Conservation (phyloP, 2,329 filamentous ascomycete species). For the Ceratocystis lukuohia region DNA sequence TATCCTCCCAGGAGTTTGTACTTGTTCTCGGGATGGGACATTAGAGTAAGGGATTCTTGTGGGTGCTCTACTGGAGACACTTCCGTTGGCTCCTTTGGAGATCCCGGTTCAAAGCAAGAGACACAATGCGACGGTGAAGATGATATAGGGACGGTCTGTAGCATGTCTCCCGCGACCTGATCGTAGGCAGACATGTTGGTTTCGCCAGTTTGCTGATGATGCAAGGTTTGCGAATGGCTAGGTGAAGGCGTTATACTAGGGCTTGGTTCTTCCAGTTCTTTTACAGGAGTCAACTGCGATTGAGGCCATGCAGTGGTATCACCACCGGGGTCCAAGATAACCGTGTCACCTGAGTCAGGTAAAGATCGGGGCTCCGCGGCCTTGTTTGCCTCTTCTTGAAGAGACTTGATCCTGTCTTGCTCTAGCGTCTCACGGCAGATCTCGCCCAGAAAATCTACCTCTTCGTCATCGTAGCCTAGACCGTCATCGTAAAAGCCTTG, state of each 20-base stretch:
- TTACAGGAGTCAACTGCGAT: not conserved
- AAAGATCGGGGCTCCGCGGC: not conserved
- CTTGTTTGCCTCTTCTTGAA: not conserved
- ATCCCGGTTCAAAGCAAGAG: not conserved
- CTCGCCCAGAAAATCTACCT: constrained; percentile 4
- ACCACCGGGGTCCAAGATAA: not conserved
- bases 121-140: not conserved
- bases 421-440: constrained; percentile 6
- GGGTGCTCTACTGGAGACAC: too few species aligned
- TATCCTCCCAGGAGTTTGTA: too few species aligned
- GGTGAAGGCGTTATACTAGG: not conserved
- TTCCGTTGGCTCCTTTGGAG: too few species aligned
- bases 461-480: not conserved
- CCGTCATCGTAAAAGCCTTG: not conserved
- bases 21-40: too few species aligned
- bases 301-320: not conserved
- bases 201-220: not conserved
- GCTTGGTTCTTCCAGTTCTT: not conserved
- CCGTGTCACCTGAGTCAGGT: not conserved
- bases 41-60: too few species aligned
- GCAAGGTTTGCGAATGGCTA: not conserved
- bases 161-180: constrained; percentile 2
- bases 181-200: not conserved
- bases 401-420: not conserved
- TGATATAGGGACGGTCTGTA: not conserved